Conservation (phyloP, 2,329 filamentous ascomycete species). For the Helotiales sp. region DNA sequence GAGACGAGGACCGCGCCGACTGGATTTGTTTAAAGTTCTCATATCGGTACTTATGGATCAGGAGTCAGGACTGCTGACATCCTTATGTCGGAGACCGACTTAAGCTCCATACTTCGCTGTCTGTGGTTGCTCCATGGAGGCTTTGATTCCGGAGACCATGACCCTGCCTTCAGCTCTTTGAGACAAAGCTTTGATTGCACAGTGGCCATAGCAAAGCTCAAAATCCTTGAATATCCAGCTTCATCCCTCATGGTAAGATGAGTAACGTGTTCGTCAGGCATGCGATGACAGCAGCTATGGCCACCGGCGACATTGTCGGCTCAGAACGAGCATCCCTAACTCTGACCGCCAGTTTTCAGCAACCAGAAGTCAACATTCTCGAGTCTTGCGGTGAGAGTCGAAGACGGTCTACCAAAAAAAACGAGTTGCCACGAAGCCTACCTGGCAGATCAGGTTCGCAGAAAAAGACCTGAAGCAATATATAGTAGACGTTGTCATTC, state of each 20-base stretch:
- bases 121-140: background rate
- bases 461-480: background rate
- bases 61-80: background rate
- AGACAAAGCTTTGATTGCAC: background rate
- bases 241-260: background rate
- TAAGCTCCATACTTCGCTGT: background rate
- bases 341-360: background rate
- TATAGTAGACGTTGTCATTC: background rate
- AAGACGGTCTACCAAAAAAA: background rate
- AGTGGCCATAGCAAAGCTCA: background rate
- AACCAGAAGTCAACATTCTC: background rate
- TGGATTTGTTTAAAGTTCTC: background rate
- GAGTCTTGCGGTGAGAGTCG: background rate
- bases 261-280: constrained; percentile 1
- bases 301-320: background rate
- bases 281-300: background rate
- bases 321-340: background rate
- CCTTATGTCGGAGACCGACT: background rate
- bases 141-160: background rate
- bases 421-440: background rate
- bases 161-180: background rate
- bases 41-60: background rate
- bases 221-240: background rate
- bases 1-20: constrained; percentile 2
- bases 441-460: background rate